Evolutionary conservation across 192 early-diverging fungal species (phyloP).

Genomic region (Mortierella claussenii): DNA sequence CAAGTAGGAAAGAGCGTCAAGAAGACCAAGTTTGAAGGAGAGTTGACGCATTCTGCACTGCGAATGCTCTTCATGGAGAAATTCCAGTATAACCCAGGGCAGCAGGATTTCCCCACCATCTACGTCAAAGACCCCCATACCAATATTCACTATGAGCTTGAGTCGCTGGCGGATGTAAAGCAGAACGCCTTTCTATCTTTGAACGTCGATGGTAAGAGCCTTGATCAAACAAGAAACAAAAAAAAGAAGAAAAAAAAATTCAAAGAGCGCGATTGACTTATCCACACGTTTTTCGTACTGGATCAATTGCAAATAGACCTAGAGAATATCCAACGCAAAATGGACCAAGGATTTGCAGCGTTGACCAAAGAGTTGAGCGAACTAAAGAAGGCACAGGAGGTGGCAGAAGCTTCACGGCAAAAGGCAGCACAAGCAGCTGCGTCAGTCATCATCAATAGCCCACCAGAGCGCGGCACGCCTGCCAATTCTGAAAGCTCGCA

Average conservation of each 20-base stretch:
- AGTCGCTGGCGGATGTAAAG: slow-evolving; percentile 69
- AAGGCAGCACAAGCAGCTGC: slow-evolving; percentile 22
- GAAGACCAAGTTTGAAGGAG: slow-evolving; percentile 62
- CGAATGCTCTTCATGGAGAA: slow-evolving; percentile 80
- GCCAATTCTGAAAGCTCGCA: slow-evolving; percentile 7
- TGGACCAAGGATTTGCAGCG: slow-evolving; percentile 51
- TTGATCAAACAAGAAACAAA: background rate
- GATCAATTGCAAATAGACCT: slow-evolving; percentile 44
- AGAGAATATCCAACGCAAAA: slow-evolving; percentile 59
- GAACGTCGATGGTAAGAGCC: slow-evolving; percentile 64
- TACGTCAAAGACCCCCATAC: slow-evolving; percentile 70
- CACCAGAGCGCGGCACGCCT: slow-evolving; percentile 1
- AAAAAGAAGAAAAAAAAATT: too few species aligned
- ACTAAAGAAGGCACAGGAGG: slow-evolving; percentile 51
- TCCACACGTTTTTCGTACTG: too few species aligned
- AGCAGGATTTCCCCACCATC: slow-evolving; percentile 72
- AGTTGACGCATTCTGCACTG: slow-evolving; percentile 65
- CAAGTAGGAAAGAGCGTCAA: slow-evolving; percentile 74
- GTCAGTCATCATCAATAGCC: slow-evolving; percentile 1
- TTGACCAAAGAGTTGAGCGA: slow-evolving; percentile 55
- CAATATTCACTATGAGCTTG: slow-evolving; percentile 73
- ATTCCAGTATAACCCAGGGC: slow-evolving; percentile 69
- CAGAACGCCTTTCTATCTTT: slow-evolving; percentile 65
- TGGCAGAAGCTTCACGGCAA: slow-evolving; percentile 22
- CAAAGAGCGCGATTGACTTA: too few species aligned